Conservation (phyloP, 2,329 filamentous ascomycete species). For the Rosellinia necatrix region DNA sequence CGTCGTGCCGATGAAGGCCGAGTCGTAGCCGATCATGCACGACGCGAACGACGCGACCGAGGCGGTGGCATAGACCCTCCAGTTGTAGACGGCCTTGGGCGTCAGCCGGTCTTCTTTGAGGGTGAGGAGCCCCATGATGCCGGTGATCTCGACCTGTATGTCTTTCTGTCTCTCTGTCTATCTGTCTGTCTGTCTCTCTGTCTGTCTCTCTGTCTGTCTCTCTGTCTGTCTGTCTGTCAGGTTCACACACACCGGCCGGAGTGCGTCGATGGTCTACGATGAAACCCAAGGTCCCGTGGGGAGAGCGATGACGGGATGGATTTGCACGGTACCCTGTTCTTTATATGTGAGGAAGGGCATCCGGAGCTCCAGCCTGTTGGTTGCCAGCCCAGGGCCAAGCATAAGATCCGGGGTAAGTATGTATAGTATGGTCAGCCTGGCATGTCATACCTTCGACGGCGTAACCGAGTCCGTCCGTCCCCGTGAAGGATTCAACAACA, state of each 20-base stretch:
- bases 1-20: constrained; percentile 79
- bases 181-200: too few relatives aligned
- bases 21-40: constrained; percentile 66
- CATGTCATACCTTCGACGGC: not conserved
- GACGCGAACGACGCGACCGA: constrained; percentile 60
- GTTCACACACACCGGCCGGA: too few relatives aligned
- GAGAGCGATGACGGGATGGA: not conserved
- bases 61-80: constrained; percentile 61
- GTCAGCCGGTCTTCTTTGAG: constrained; percentile 62
- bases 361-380: constrained; percentile 15
- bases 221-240: too few relatives aligned
- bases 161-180: too few relatives aligned
- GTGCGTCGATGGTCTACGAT: not conserved
- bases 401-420: constrained; percentile 20
- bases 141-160: constrained; percentile 1
- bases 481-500: not conserved
- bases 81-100: constrained; percentile 63
- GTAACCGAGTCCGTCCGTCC: constrained; percentile 1
- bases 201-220: too few relatives aligned
- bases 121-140: constrained; percentile 52
- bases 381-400: constrained; percentile 3
- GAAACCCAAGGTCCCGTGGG: not conserved
- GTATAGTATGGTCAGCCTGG: not conserved
- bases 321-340: not conserved
- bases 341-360: constrained; percentile 13